Evolutionary conservation across 345 rosid species (phyloP), one percentile per base, ranked within the genome.

Genomic region (Murraya paniculata): DNA sequence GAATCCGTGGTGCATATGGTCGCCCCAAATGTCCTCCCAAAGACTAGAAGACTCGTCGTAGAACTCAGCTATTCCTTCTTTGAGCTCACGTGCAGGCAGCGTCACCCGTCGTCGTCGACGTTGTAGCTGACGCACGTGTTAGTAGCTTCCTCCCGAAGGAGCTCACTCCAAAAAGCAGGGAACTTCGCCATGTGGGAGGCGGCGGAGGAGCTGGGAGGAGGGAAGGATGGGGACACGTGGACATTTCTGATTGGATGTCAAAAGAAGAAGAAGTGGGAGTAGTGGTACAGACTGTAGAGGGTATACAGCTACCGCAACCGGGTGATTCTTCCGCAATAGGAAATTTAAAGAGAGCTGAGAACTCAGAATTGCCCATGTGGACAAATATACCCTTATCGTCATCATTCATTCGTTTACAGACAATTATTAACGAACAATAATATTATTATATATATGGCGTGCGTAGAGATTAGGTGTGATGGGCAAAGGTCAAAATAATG

Each of bases 1-100:
- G 77, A 87, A 95, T 28, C 99, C 99, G 68, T 95, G 99, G 82
- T 95, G 99, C 98, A 95, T 91, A 70, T 95, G 99, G 77, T 93
- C 95, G 41, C 99, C 99, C 99, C 99, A 95, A 4, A 95, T 82
- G 66, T 88, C 86, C 73, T 95, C 98, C 98, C 97, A 95, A 7
- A 89, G 0, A 1, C 88, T 90, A 1, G 98, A 91, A 19, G 98
- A 93, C 89, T 93, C 89, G 85, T 95, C 95, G 87, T 93, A 95
- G 35, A 93, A 85, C n/a, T 86, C 95, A 0, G 98, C 94, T 35
- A 95, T 95, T 24, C 97, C 98, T 71, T 91, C 70, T 66, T 82
- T 84, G 57, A 95, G 78, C 73, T 61, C 72, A 18, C 64, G 60
- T 2, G 33, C 57, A 0, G 50, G 50, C 21, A 53, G 50, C 55